Conservation (phyloP, 2,329 filamentous ascomycete species). For the Rhynchosporium secalis region DNA sequence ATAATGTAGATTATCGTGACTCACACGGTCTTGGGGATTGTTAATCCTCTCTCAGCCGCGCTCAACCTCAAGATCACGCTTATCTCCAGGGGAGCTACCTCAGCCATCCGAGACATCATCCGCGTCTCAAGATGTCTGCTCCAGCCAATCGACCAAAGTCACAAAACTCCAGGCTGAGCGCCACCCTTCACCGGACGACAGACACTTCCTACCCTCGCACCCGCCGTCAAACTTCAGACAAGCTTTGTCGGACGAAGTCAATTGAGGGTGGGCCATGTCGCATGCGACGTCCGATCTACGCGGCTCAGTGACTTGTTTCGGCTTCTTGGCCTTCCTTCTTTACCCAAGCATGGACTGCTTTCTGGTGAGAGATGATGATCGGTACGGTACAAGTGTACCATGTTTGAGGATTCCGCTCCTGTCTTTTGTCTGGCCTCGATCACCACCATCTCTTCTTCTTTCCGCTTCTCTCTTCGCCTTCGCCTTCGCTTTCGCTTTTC, state of each 20-base stretch:
- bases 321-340: neutral
- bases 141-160: neutral
- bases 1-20: neutral
- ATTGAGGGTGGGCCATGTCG: neutral
- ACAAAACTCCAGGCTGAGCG: neutral
- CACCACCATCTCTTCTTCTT: neutral
- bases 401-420: neutral
- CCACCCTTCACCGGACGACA: neutral
- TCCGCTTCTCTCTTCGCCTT: neutral
- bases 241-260: conserved; percentile 6
- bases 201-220: neutral
- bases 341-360: neutral
- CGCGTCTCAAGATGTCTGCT: neutral
- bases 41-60: neutral
- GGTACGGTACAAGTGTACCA: neutral
- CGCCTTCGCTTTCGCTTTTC: neutral
- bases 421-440: too few relatives aligned
- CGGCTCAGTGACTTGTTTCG: neutral
- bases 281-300: conserved; percentile 9
- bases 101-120: neutral
- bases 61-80: neutral
- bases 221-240: conserved; percentile 8
- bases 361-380: neutral
- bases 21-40: neutral
- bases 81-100: neutral